Conservation (phyloP, 495 filamentous ascomycete genomes). For the Physcia stellaris region DNA sequence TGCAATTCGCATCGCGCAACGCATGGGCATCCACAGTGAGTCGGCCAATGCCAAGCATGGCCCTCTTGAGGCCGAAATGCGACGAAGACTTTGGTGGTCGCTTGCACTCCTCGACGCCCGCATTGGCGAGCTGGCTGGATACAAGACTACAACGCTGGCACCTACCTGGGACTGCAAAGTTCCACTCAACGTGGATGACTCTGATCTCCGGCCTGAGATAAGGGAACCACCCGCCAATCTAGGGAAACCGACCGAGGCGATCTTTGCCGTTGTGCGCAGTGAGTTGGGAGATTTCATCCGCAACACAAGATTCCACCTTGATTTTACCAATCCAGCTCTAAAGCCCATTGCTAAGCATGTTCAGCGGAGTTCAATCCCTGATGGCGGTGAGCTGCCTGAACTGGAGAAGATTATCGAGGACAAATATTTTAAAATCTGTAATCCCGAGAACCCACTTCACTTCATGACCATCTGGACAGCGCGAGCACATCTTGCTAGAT, state of each 20-base stretch:
- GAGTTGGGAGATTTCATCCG: constrained; percentile 36
- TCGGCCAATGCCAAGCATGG: constrained; percentile 17
- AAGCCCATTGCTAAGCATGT: constrained; percentile 22
- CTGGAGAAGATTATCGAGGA: constrained; percentile 34
- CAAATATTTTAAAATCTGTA: constrained; percentile 31
- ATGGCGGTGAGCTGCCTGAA: constrained; percentile 18
- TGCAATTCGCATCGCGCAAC: constrained; percentile 39
- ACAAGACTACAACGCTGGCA: constrained; percentile 22
- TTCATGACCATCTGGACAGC: constrained; percentile 39
- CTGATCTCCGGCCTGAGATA: constrained; percentile 38
- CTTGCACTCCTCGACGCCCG: constrained; percentile 38
- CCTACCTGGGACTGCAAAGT: constrained; percentile 42
- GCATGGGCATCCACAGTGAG: constrained; percentile 40
- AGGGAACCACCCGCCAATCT: constrained; percentile 24
- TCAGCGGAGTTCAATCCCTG: constrained; percentile 9
- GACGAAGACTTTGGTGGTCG: constrained; percentile 48
- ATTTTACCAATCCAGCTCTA: constrained; percentile 35
- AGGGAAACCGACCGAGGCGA: constrained; percentile 28
- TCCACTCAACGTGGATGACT: constrained; percentile 44
- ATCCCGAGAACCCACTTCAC: constrained; percentile 37
- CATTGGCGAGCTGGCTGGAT: constrained; percentile 30
- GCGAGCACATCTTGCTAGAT: constrained; percentile 31
- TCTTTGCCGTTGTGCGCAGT: constrained; percentile 37
- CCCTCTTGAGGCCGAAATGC: constrained; percentile 41
- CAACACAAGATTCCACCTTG: constrained; percentile 31